phyloP scores from a whole-genome alignment of 164 flowering plant species.

The Annona cherimola region DNA sequence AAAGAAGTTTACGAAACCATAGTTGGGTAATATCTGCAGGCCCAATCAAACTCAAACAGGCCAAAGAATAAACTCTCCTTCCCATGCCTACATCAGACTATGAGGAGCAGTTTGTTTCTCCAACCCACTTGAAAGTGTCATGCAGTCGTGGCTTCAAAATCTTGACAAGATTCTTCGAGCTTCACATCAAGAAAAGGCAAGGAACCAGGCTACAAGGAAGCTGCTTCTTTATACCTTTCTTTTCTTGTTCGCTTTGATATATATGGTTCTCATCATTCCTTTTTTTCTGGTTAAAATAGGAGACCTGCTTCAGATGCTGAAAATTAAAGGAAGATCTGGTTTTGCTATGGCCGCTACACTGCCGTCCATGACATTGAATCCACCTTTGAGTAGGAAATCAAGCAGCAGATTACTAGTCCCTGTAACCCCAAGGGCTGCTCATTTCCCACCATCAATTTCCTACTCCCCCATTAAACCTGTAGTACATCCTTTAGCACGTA shows the following conservation, averaged over 20 bases:
- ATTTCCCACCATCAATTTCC: background rate
- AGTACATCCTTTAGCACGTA: background rate
- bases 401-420: background rate
- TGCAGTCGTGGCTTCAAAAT: too few relatives aligned
- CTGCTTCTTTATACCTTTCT: constrained; percentile 1
- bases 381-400: background rate
- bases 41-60: too few relatives aligned
- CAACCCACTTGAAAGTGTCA: too few relatives aligned
- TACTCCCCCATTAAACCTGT: background rate
- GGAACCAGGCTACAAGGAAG: background rate
- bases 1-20: too few relatives aligned
- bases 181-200: background rate
- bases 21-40: too few relatives aligned
- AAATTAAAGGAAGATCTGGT: background rate
- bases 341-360: constrained; percentile 2
- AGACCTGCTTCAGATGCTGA: background rate
- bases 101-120: too few relatives aligned
- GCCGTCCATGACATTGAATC: background rate
- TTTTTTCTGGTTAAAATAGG: background rate
- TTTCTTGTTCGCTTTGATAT: background rate
- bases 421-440: too few relatives aligned
- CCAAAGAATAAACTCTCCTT: too few relatives aligned
- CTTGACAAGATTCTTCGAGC: background rate
- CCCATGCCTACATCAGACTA: too few relatives aligned
- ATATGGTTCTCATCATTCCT: background rate